Base-by-base conservation (phyloP, 108 stramenopile species). In the Skeletonema grethae region DNA sequence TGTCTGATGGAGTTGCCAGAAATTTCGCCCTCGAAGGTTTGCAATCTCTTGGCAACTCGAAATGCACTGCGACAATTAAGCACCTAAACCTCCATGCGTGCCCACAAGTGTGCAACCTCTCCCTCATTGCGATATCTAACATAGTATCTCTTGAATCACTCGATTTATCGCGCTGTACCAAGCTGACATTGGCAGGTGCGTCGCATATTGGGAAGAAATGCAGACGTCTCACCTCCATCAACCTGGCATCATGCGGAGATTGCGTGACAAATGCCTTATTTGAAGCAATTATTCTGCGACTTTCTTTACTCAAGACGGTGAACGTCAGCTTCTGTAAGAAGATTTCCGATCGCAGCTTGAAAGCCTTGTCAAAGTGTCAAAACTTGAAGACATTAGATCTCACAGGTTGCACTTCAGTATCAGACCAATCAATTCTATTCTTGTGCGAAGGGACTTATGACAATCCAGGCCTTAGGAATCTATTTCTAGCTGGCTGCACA, bases 1-100 rank as follows among this genome's bases (percentile, higher is more conserved):
- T 86, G 7, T 77, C 82, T n/a, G 86, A 86, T 58, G 86, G 86
- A 25, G 72, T 78, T 16, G 61, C 82, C 39, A 73, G 80, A 78
- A 59, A 65, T 6, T 83, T 83, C 61, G 76, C 80, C 25, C 65
- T 84, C 11, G 86, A 84, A 66, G 86, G 86, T 4, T 30, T 86
- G 20, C 80, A 82, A 61, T 70, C 83, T 11, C 67, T 86, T 11
- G 80, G 72, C 6, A 67, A 73, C 15, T 67, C 70, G 6, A 67
- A 62, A 10, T 81, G 80, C 63, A 48, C 64, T 0, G 30, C 20
- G 39, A 18, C 38, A 1, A 53, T 86, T 53, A 77, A 67, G 29
- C 50, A 59, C 41, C 69, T 86, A 16, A 78, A 73, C 46, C 39
- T 86, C 11, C 80, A 76, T 63, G 83, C 83, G 11, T 86, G 86